Base-by-base conservation (phyloP, 2,329 filamentous ascomycete species). In the Colletotrichum liriopes region DNA sequence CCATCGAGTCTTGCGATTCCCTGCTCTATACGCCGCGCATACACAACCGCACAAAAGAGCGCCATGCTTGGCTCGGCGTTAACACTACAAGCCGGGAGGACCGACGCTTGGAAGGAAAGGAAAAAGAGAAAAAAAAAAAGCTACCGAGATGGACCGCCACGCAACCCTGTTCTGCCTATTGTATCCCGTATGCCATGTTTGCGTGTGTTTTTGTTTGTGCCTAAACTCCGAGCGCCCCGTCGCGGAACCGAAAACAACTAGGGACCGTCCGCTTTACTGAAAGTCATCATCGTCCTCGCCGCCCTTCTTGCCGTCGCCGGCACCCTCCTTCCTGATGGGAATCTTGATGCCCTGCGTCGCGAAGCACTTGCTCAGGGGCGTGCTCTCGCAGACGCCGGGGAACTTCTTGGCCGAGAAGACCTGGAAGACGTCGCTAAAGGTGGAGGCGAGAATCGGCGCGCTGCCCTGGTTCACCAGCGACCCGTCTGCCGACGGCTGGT, bases 321-420 rank as follows among this genome's bases (percentile, higher is more conserved):
- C 83, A 18, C 81, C 80, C 78, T 98, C 96, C 82, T 98, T 98
- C 29, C 96, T 87, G 66, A 98, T 98, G 0, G 96, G 96, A 32
- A 98, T 98, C 83, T 98, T 98, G 83, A 98, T 97, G 32, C 96
- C 96, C 79, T 99, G 96, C 1, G 90, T 88, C 4, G 96, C 96
- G 83, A 99, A 98, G 73, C 91, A 94, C 82, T 97, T 98, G 87
- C 95, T 98, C 23, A 98, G 85, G 5, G 91, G 84, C 0, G 96
- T 99, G 81, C 93, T 97, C 81, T 98, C 96, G 70, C 97, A 98
- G 1, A 99, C 96, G 51, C 96, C 96, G 0, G 96, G 96, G 82
- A 99, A 99, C 79, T 98, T 98, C 88, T 99, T 99, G 59, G 96
- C 96, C 2, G 94, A 97, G 83, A 93, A 98, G 39, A 99, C 96